Evolutionary conservation across 768 basidiomycete species (phyloP).

Genomic region (Kwoniella sp.): DNA sequence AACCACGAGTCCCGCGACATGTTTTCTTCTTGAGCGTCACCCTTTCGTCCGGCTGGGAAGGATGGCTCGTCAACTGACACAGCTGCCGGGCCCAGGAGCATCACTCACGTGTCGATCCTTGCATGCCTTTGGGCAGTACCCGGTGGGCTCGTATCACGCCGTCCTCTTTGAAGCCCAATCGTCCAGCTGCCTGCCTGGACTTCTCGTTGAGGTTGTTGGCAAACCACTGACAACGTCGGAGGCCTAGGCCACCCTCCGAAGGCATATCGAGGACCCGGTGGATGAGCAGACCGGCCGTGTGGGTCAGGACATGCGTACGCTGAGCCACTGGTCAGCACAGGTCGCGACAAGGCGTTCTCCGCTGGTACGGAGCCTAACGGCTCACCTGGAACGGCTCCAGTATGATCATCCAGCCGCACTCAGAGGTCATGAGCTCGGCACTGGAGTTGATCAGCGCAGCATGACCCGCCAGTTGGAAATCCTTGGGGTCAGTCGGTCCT

Average conservation of each 20-base stretch:
- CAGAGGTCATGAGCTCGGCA: constrained; percentile 20
- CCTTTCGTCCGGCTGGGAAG: constrained; percentile 20
- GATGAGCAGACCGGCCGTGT: constrained; percentile 25
- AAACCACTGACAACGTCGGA: constrained; percentile 32
- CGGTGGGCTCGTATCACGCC: constrained; percentile 16
- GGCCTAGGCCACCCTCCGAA: constrained; percentile 18
- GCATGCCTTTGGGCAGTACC: constrained; percentile 11
- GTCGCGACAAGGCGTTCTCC: background rate
- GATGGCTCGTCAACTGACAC: background rate
- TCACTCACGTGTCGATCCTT: constrained; percentile 18
- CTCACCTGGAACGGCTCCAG: constrained; percentile 36
- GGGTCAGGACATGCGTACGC: constrained; percentile 32
- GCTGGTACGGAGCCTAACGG: background rate
- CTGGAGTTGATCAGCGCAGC: constrained; percentile 27
- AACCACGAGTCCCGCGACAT: constrained; percentile 37
- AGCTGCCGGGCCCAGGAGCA: background rate
- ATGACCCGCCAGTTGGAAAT: constrained; percentile 34
- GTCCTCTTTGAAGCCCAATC: constrained; percentile 29
- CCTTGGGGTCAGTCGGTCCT: constrained; percentile 17
- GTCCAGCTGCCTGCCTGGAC: constrained; percentile 16
- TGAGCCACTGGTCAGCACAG: too few relatives aligned
- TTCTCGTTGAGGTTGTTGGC: constrained; percentile 22
- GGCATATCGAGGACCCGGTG: constrained; percentile 29
- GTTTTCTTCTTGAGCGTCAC: constrained; percentile 18
- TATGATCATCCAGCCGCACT: constrained; percentile 36